Evolutionary conservation across 495 filamentous ascomycete genomes (phyloP), one percentile per base, ranked within the genome.

Genomic region (Daldinia childiae): DNA sequence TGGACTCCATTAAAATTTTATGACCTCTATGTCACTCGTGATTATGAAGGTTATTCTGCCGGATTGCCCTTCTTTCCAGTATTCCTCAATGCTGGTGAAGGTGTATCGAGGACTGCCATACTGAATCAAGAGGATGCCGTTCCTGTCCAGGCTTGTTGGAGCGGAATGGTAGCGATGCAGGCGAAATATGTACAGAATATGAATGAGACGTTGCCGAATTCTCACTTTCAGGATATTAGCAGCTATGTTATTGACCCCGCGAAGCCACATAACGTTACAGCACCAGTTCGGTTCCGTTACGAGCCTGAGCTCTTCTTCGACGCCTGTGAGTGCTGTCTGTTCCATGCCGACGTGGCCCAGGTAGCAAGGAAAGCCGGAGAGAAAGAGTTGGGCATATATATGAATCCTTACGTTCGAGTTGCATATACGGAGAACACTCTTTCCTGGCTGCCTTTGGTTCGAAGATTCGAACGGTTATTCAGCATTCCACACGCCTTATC

Each of bases 151-250:
- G 91, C 89, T 68, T 95, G 92, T 78, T 94, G 92, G 92, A 90
- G 90, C 38, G 92, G 92, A 8, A 93, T 93, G 85, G 89, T 91
- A 6, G 91, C 91, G 4, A 93, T 93, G 72, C 89, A 93, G 73
- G 91, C 89, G 2, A 82, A 79, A 56, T 90, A 86, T 64, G 90
- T 94, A 29, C 80, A 82, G 62, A 74, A 79, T 41, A 26, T 69
- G 61, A 68, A 71, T 29, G 45, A 63, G 27, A 59, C 64, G 17
- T 68, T 67, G 14, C 77, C 71, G 41, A 71, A 45, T 48, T 58
- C 62, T 5, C 61, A 64, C 50, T 76, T 75, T 29, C 68, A 68
- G 34, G 62, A 70, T 15, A 69, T 74, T 7, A 60, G 55, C 27
- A 66, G 55, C 32, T 71, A 77, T 54, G 68, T 75, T 50, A 71